Percentiles rank a stretch among this genome's conserved stretches.
These are phyloP conservation scores for Alisma plantagoaquatica DNA, from an alignment of 106 monocot genomes.

Conservation along the genomic window DNA sequence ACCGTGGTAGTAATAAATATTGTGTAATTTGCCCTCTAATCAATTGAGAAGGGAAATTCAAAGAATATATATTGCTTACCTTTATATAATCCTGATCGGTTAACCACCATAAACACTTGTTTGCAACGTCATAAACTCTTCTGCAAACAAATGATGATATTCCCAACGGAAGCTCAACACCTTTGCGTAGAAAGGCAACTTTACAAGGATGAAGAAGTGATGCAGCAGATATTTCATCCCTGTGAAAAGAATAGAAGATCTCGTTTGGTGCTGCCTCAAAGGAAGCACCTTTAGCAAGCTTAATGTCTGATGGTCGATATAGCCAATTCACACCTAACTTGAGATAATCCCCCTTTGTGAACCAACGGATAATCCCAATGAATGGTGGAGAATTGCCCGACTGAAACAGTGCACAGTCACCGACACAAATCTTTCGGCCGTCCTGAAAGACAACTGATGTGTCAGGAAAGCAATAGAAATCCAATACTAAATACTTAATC, in stretches of 20 bases:
- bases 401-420: slow-evolving; percentile 93
- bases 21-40: background rate
- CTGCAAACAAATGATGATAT: slow-evolving; percentile 87
- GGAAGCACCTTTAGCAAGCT: slow-evolving; percentile 49
- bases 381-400: slow-evolving; percentile 83
- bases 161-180: slow-evolving; percentile 68
- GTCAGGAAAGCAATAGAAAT: too few species aligned
- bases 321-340: slow-evolving; percentile 95
- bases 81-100: slow-evolving; percentile 94
- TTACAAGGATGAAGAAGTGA: slow-evolving; percentile 95
- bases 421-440: slow-evolving; percentile 67
- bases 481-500: too few species aligned
- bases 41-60: background rate
- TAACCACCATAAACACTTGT: slow-evolving; percentile 96
- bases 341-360: slow-evolving; percentile 44
- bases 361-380: slow-evolving; percentile 83
- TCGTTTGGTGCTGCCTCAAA: slow-evolving; percentile 87
- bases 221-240: slow-evolving; percentile 71
- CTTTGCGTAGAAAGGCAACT: slow-evolving; percentile 85
- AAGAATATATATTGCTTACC: slow-evolving; percentile 31
- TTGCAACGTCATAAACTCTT: slow-evolving; percentile 80
- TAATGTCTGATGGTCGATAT: slow-evolving; percentile 79
- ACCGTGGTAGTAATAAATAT: background rate
- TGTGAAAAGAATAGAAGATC: slow-evolving; percentile 92
- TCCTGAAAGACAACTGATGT: too few species aligned